Conservation (phyloP, 345 rosid genomes). For the Eutrema japonicum region DNA sequence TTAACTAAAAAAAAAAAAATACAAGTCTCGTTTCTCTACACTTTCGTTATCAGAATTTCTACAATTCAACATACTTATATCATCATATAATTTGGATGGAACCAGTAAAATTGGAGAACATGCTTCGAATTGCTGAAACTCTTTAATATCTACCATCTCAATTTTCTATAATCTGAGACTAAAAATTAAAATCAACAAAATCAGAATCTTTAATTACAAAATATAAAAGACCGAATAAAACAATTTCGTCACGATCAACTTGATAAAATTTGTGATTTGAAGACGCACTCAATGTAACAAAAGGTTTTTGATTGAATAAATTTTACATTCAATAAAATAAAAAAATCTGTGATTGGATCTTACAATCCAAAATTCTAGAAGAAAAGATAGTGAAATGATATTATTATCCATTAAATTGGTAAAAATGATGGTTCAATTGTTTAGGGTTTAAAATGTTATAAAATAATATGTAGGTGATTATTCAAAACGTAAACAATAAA, state of each 20-base stretch:
- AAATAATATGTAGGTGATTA: neutral
- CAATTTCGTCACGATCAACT: neutral
- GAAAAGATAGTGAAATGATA: neutral
- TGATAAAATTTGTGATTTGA: no score
- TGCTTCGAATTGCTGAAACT: neutral
- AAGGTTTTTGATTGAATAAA: no score
- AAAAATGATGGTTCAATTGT: neutral
- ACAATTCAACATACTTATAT: neutral
- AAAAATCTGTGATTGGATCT: neutral
- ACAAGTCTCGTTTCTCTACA: neutral
- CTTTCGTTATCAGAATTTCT: neutral
- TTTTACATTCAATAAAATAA: no score
- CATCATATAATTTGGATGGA: neutral
- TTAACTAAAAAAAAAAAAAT: neutral
- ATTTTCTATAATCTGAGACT: neutral
- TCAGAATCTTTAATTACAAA: neutral
- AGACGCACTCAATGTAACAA: no score
- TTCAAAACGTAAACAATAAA: slow-evolving; percentile 5
- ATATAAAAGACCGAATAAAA: neutral
- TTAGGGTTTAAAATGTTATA: slow-evolving; percentile 23
- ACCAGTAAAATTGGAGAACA: neutral
- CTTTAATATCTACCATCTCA: neutral
- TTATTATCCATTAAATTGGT: neutral
- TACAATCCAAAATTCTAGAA: neutral
- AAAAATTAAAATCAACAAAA: neutral